Conservation (phyloP, 1,284 basidiomycete species). For the Boletellus dicymbophilus region DNA sequence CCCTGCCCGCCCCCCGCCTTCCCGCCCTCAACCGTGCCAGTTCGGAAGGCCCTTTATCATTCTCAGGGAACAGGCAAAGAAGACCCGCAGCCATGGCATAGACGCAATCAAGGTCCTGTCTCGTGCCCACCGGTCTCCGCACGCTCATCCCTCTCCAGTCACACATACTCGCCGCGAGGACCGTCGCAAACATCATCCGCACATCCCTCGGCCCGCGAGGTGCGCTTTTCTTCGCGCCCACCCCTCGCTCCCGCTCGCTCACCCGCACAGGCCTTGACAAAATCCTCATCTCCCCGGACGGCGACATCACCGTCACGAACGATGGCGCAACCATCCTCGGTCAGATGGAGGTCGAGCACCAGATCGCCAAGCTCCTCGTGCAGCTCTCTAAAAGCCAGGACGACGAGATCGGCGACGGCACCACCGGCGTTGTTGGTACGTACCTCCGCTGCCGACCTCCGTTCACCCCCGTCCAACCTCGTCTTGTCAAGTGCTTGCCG, state of each 20-base stretch:
- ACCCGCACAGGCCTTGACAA: constrained; percentile 84
- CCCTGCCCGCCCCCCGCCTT: no score
- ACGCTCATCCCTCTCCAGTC: constrained; percentile 51
- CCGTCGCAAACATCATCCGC: constrained; percentile 93
- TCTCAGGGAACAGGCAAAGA: constrained; percentile 92
- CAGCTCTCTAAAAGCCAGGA: constrained; percentile 98
- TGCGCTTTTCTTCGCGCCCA: constrained; percentile 31
- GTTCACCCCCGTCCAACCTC: constrained; percentile 7
- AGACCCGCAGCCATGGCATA: constrained; percentile 92
- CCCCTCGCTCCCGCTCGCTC: constrained; percentile 7
- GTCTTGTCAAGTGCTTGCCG: constrained; percentile 85
- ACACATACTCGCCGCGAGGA: constrained; percentile 92
- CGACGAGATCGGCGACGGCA: constrained; percentile 99
- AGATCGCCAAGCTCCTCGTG: constrained; percentile 97
- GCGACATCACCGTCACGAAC: constrained; percentile 99
- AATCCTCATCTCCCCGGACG: constrained; percentile 98
- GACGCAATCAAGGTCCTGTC: constrained; percentile 91
- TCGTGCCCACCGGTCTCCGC: not conserved
- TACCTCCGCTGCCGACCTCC: constrained; percentile 17
- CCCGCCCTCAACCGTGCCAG: no score
- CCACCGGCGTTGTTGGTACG: constrained; percentile 97
- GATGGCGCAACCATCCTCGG: constrained; percentile 96
- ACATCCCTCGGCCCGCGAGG: constrained; percentile 95
- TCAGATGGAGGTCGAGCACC: constrained; percentile 98
- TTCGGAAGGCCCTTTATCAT: constrained; percentile 98